A percentile compares a stretch with the other conserved stretches of the same genome.
Conservation (phyloP, 2,329 filamentous ascomycete genomes). For the Arthrobotrys megalospora region DNA sequence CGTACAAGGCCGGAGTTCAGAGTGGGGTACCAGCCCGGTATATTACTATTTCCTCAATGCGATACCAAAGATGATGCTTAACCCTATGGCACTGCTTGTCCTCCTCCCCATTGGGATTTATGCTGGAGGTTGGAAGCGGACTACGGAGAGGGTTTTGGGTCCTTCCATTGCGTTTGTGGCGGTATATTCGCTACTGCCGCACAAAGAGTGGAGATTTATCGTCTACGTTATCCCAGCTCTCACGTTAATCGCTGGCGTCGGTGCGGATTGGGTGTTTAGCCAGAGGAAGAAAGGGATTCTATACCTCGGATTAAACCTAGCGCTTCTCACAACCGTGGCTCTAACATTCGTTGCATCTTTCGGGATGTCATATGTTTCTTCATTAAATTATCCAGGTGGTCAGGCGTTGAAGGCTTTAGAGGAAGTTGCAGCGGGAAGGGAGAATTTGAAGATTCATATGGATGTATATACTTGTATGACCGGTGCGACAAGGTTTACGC, state of each 20-base stretch:
- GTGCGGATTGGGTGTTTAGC: conserved; percentile 75
- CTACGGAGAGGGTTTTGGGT: conserved; percentile 72
- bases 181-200: conserved; percentile 88
- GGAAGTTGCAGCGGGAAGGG: conserved; percentile 65
- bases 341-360: conserved; percentile 70
- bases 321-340: conserved; percentile 75
- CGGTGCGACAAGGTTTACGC: conserved; percentile 77
- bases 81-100: conserved; percentile 76
- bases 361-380: conserved; percentile 81
- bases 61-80: conserved; percentile 85
- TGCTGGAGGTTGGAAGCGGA: conserved; percentile 65
- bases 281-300: conserved; percentile 36
- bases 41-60: conserved; percentile 88
- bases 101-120: conserved; percentile 73
- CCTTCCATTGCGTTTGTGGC: conserved; percentile 81
- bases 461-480: conserved; percentile 80
- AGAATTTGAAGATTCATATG: conserved; percentile 74
- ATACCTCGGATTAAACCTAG: conserved; percentile 73
- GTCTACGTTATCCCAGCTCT: conserved; percentile 87
- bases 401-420: conserved; percentile 74
- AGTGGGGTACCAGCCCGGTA: conserved; percentile 90
- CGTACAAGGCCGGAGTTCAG: conserved; percentile 82
- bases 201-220: conserved; percentile 97
- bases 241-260: conserved; percentile 82
- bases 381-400: conserved; percentile 94